These are phyloP conservation scores for Botrytis medusae DNA, from an alignment of 2,329 filamentous ascomycete species.

Conservation along the genomic window DNA sequence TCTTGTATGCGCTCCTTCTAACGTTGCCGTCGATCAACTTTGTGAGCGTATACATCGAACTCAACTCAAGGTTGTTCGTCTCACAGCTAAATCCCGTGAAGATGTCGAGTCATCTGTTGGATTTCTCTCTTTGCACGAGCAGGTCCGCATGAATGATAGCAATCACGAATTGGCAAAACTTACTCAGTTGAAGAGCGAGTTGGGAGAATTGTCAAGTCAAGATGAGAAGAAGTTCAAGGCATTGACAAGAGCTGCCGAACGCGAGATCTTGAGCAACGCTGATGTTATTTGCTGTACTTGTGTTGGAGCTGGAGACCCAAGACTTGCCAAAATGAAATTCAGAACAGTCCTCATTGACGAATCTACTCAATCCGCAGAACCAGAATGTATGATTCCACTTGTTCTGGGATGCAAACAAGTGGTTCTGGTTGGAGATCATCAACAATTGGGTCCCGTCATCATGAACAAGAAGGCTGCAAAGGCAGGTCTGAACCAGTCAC, in stretches of 20 bases:
- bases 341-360: constrained; percentile 97
- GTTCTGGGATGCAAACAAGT: constrained; percentile 98
- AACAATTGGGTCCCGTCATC: constrained; percentile 95
- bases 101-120: constrained; percentile 98
- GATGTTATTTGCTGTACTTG: constrained; percentile 99
- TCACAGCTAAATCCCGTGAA: constrained; percentile 98
- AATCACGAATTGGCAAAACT: constrained; percentile 92
- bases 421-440: constrained; percentile 97
- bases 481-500: constrained; percentile 94
- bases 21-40: constrained; percentile 96
- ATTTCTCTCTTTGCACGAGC: constrained; percentile 92
- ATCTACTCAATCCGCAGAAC: constrained; percentile 96
- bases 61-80: constrained; percentile 90
- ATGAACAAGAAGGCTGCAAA: constrained; percentile 99
- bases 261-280: constrained; percentile 90
- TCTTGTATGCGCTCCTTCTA: constrained; percentile 93
- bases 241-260: constrained; percentile 87
- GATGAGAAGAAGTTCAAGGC: constrained; percentile 99
- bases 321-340: constrained; percentile 96
- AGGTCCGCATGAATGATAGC: constrained; percentile 95
- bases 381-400: constrained; percentile 97
- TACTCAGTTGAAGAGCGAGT: constrained; percentile 85
- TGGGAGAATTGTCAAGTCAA: constrained; percentile 88
- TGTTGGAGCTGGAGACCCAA: constrained; percentile 93
- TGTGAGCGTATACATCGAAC: constrained; percentile 96